phyloP scores from a whole-genome alignment of 345 rosid genomes.

The Stellera chamaejasme region DNA sequence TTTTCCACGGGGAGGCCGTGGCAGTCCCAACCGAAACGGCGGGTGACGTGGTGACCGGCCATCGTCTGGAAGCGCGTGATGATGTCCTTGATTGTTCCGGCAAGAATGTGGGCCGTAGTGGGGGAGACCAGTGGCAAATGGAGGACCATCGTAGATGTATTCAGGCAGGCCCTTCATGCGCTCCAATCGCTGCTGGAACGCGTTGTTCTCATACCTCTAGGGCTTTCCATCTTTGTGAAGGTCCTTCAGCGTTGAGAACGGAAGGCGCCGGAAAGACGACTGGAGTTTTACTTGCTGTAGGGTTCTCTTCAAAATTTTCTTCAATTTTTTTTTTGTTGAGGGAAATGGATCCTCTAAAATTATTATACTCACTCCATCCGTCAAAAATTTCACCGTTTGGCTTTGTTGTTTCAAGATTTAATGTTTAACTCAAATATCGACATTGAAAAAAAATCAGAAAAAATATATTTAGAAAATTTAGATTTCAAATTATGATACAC shows the following conservation, averaged over 20 bases:
- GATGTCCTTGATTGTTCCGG: slow-evolving; percentile 93
- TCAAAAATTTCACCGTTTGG: too few species aligned
- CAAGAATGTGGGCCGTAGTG: slow-evolving; percentile 98
- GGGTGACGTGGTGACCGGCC: slow-evolving; percentile 87
- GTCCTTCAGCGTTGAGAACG: neutral
- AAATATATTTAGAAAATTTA: too few species aligned
- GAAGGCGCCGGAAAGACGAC: neutral
- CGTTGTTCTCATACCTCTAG: slow-evolving; percentile 51
- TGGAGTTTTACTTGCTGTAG: too few species aligned
- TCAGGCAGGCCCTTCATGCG: slow-evolving; percentile 58
- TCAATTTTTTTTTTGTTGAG: too few species aligned
- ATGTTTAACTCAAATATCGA: too few species aligned
- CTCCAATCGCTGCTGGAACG: slow-evolving; percentile 69
- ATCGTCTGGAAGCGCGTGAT: slow-evolving; percentile 89
- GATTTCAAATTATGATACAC: too few species aligned
- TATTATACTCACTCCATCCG: too few species aligned
- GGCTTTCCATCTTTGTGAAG: slow-evolving; percentile 40
- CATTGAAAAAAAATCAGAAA: too few species aligned
- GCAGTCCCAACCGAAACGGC: slow-evolving; percentile 98
- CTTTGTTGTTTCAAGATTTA: too few species aligned
- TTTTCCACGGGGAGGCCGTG: slow-evolving; percentile 94
- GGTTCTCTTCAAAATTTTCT: too few species aligned
- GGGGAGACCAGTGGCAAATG: slow-evolving; percentile 96
- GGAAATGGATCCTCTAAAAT: too few species aligned
- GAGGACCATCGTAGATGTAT: slow-evolving; percentile 94